phyloP scores from a whole-genome alignment of 139 green algal species.

The Coccomyxa sp. region DNA sequence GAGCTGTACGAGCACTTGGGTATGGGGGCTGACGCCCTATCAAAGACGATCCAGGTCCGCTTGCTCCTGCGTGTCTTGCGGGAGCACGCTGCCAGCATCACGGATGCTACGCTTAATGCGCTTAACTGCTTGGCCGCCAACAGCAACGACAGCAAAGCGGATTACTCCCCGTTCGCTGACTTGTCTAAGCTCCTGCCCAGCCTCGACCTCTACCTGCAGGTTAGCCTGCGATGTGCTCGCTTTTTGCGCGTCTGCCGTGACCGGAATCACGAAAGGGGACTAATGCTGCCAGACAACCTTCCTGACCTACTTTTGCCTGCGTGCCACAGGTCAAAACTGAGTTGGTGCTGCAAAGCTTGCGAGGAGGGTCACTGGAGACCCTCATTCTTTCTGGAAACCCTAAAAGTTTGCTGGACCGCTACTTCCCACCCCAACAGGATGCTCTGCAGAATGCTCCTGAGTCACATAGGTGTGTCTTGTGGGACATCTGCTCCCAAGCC shows the following conservation, averaged over 20 bases:
- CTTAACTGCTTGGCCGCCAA: slow-evolving; percentile 15
- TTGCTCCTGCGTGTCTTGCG: slow-evolving; percentile 23
- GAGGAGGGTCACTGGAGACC: slow-evolving; percentile 1
- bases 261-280: too few relatives aligned
- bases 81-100: slow-evolving; percentile 14
- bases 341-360: slow-evolving; percentile 8
- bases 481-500: too few relatives aligned
- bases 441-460: too few relatives aligned
- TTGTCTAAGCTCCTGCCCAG: slow-evolving; percentile 5
- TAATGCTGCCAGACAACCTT: too few relatives aligned
- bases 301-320: background rate
- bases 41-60: slow-evolving; percentile 9
- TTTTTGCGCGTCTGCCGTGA: background rate
- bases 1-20: slow-evolving; percentile 10
- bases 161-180: slow-evolving; percentile 3
- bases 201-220: slow-evolving; percentile 13
- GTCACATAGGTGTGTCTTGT: too few relatives aligned
- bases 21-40: slow-evolving; percentile 5
- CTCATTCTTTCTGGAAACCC: background rate
- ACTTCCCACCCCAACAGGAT: slow-evolving; percentile 9
- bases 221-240: background rate
- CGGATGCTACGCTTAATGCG: slow-evolving; percentile 12
- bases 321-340: slow-evolving; percentile 18
- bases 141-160: background rate
- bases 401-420: slow-evolving; percentile 4